phyloP scores from a whole-genome alignment of 192 early-diverging fungal genomes.

The Gryganskiella cystojenkinii region DNA sequence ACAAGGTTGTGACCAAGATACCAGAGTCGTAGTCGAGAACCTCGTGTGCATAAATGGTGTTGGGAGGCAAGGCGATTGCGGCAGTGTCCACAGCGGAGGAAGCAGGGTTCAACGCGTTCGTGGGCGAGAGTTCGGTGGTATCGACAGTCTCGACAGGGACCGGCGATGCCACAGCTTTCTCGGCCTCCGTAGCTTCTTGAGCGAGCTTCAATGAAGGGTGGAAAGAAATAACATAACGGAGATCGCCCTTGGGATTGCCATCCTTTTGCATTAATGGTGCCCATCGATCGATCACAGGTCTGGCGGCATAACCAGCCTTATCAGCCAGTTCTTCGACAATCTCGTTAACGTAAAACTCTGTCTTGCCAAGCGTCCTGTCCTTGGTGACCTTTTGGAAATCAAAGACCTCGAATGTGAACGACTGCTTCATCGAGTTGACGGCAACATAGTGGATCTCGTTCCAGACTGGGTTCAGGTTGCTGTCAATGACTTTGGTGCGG shows the following conservation, averaged over 20 bases:
- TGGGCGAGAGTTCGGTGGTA: conserved; percentile 12
- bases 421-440: conserved; percentile 80
- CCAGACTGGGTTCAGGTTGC: conserved; percentile 91
- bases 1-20: conserved; percentile 34
- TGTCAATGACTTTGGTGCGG: conserved; percentile 83
- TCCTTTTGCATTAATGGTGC: conserved; percentile 67
- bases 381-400: conserved; percentile 91
- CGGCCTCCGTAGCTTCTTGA: conserved; percentile 35
- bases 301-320: conserved; percentile 38
- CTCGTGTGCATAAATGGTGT: conserved; percentile 25
- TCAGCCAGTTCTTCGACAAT: conserved; percentile 64
- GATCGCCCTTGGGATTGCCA: conserved; percentile 66
- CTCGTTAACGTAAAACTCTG: conserved; percentile 68
- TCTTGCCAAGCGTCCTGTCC: conserved; percentile 86
- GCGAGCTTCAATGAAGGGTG: conserved; percentile 55
- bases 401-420: conserved; percentile 80
- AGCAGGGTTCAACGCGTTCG: conserved; percentile 7
- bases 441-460: conserved; percentile 90
- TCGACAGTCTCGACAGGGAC: conserved; percentile 24
- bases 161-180: conserved; percentile 23
- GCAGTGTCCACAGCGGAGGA: conserved; percentile 20
- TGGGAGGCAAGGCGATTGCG: conserved; percentile 14
- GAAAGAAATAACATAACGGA: conserved; percentile 70
- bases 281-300: conserved; percentile 51
- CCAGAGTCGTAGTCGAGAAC: conserved; percentile 48